These are phyloP conservation scores for Elsinoe arachidis DNA, from an alignment of 2,329 filamentous ascomycete species.

Conservation along the genomic window DNA sequence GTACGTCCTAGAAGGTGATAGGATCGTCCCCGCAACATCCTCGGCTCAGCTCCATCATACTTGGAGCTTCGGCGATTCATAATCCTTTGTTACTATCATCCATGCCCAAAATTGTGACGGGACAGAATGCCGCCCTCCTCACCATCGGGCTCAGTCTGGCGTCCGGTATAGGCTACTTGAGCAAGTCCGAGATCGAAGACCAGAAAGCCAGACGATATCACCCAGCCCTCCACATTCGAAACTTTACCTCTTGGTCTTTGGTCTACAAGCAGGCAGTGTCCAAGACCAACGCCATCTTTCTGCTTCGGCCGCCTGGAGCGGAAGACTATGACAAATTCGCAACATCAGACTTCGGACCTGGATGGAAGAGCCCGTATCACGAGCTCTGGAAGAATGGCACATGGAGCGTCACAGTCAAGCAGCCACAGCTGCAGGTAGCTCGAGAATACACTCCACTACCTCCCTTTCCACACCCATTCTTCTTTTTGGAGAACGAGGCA, in stretches of 20 bases:
- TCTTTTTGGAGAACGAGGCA: slow-evolving; percentile 17
- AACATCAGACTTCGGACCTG: neutral
- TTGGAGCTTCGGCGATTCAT: too few species aligned
- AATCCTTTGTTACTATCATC: too few species aligned
- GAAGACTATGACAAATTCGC: neutral
- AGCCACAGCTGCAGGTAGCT: slow-evolving; percentile 87
- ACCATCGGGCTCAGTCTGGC: too few species aligned
- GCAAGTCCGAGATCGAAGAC: too few species aligned
- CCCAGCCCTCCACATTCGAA: slow-evolving; percentile 45
- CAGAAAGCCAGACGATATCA: neutral
- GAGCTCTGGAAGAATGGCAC: slow-evolving; percentile 16
- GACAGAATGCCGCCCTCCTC: too few species aligned
- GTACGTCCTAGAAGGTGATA: too few species aligned
- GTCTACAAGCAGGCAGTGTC: slow-evolving; percentile 54
- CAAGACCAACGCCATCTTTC: slow-evolving; percentile 60
- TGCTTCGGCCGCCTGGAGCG: slow-evolving; percentile 40
- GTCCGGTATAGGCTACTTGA: too few species aligned
- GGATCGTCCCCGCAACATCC: too few species aligned
- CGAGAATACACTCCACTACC: slow-evolving; percentile 86
- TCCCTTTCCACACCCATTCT: slow-evolving; percentile 26
- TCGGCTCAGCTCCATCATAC: too few species aligned
- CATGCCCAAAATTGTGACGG: too few species aligned
- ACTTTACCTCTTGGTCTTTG: slow-evolving; percentile 60
- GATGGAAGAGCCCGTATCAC: slow-evolving; percentile 12
- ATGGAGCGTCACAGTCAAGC: slow-evolving; percentile 88